phyloP scores from a whole-genome alignment of 495 filamentous ascomycete genomes.

The Durotheca rogersii region DNA sequence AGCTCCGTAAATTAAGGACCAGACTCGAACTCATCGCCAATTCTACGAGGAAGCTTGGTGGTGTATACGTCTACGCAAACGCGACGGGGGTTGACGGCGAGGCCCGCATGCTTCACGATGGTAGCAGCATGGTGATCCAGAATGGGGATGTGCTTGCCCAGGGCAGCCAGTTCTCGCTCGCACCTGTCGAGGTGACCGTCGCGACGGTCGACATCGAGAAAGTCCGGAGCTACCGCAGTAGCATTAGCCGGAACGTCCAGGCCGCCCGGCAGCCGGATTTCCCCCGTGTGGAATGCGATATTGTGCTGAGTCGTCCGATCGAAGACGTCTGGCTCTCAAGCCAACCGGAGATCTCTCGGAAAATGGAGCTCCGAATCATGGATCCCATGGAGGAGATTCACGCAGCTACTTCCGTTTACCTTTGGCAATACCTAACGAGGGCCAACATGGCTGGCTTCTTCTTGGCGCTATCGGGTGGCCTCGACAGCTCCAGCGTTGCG shows the following conservation, averaged over 20 bases:
- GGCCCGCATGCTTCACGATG: slow-evolving; percentile 48
- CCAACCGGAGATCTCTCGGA: too few species aligned
- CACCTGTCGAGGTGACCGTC: slow-evolving; percentile 75
- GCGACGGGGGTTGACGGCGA: slow-evolving; percentile 49
- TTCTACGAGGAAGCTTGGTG: slow-evolving; percentile 72
- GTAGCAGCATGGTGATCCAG: slow-evolving; percentile 69
- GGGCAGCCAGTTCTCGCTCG: slow-evolving; percentile 68
- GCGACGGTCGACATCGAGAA: slow-evolving; percentile 79
- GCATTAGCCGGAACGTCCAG: slow-evolving; percentile 57
- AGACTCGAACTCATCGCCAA: slow-evolving; percentile 73
- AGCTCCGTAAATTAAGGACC: slow-evolving; percentile 72
- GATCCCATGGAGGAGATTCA: too few species aligned
- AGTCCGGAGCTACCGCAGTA: slow-evolving; percentile 55
- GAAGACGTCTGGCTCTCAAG: too few species aligned
- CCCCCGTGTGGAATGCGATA: too few species aligned
- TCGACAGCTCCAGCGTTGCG: too few species aligned
- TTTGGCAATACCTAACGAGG: slow-evolving; percentile 84
- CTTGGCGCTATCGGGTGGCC: slow-evolving; percentile 49
- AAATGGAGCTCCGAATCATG: too few species aligned
- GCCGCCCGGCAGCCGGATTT: too few species aligned
- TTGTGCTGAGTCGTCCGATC: too few species aligned
- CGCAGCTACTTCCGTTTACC: too few species aligned
- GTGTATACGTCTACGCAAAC: slow-evolving; percentile 43
- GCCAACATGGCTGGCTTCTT: slow-evolving; percentile 61
- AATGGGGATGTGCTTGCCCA: slow-evolving; percentile 72